A percentile compares a stretch with the other conserved stretches of the same genome.
Evolutionary conservation across 2,329 filamentous ascomycete species (phyloP).

Genomic region (Alternaria ethzedia): DNA sequence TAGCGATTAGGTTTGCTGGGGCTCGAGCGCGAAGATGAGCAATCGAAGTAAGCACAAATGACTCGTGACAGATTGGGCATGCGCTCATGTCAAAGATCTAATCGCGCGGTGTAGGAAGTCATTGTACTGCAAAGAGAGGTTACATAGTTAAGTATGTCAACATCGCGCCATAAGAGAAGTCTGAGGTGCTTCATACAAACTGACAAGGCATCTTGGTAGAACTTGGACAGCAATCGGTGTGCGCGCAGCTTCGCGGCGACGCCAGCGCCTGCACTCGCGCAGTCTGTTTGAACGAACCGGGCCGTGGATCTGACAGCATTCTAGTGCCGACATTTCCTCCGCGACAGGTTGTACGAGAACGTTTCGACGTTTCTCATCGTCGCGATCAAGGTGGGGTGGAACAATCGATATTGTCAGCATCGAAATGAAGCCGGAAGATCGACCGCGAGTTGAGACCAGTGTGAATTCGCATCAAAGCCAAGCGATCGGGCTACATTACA

Average conservation of each 20-base stretch:
- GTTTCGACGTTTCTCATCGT: not conserved
- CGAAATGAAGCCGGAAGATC: constrained; percentile 14
- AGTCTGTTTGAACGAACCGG: not conserved
- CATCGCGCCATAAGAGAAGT: not conserved
- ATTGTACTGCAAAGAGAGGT: not conserved
- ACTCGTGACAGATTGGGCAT: not conserved
- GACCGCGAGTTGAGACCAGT: not conserved
- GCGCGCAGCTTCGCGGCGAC: not conserved
- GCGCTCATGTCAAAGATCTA: not conserved
- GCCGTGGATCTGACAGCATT: not conserved
- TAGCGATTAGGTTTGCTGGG: not conserved
- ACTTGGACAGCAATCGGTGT: not conserved
- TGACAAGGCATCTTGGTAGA: not conserved
- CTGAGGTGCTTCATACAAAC: not conserved
- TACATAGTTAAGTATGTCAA: not conserved
- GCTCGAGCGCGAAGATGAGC: not conserved
- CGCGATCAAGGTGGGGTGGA: not conserved
- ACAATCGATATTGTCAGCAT: constrained; percentile 2
- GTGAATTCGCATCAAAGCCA: not conserved
- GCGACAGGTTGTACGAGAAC: not conserved
- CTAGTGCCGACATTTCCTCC: not conserved
- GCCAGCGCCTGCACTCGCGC: not conserved
- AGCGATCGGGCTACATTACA: not conserved
- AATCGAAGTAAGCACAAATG: not conserved
- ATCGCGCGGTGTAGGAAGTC: not conserved